A percentile compares a stretch with the other conserved stretches of the same genome.
These are phyloP conservation scores for Vigna nakashimae DNA, from an alignment of 306 rosid species.

Conservation along the genomic window DNA sequence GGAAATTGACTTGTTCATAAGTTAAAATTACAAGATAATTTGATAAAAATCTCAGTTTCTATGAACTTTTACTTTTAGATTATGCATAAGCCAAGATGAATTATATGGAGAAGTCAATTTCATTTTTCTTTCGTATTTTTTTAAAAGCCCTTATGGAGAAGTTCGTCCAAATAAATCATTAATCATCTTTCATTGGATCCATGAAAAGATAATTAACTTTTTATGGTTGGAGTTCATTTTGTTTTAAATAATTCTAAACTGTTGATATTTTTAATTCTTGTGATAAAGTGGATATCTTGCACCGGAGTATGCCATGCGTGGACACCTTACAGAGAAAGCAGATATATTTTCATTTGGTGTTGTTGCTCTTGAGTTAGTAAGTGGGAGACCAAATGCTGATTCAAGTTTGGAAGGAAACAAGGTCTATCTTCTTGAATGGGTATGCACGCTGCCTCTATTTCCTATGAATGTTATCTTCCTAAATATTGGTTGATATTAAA, in stretches of 20 bases:
- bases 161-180: too few relatives aligned
- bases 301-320: conserved; percentile 91
- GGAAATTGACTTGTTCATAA: too few relatives aligned
- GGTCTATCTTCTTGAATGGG: conserved; percentile 81
- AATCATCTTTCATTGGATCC: too few relatives aligned
- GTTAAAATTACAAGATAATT: too few relatives aligned
- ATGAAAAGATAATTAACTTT: too few relatives aligned
- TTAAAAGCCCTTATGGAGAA: too few relatives aligned
- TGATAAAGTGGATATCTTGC: conserved; percentile 82
- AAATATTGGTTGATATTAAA: neutral
- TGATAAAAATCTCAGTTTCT: too few relatives aligned
- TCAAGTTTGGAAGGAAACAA: conserved; percentile 65
- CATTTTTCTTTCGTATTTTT: too few relatives aligned
- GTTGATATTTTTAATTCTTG: conserved; percentile 1
- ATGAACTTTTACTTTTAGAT: too few relatives aligned
- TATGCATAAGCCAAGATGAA: too few relatives aligned
- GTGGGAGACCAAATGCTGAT: conserved; percentile 78
- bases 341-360: conserved; percentile 90
- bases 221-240: neutral
- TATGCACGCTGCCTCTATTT: conserved; percentile 41
- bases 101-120: too few relatives aligned
- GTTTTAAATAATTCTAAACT: conserved; percentile 20
- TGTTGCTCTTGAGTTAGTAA: conserved; percentile 75
- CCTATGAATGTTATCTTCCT: neutral
- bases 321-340: conserved; percentile 86